Conservation (phyloP, 805 yeast genomes). For the Metschnikowia proteae region DNA sequence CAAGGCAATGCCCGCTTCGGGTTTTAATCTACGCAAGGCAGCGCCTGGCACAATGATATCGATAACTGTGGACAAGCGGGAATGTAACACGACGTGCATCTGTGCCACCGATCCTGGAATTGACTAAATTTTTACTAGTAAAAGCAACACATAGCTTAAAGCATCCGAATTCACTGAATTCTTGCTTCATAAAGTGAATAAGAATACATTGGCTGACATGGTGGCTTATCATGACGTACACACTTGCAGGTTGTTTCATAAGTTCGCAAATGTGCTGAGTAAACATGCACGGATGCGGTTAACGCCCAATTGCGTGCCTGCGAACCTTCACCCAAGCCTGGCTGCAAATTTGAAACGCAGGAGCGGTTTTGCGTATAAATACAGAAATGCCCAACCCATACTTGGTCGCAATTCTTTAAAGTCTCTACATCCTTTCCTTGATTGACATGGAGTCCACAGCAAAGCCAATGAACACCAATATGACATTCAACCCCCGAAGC, state of each 20-base stretch:
- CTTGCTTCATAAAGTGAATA: too few species aligned
- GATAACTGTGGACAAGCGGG: neutral
- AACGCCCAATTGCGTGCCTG: slow-evolving; percentile 6
- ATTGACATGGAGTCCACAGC: neutral
- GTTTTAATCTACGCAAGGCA: slow-evolving; percentile 2
- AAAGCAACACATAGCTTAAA: too few species aligned
- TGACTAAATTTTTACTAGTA: neutral
- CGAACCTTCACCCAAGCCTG: slow-evolving; percentile 3
- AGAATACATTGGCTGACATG: too few species aligned
- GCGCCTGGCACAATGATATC: neutral
- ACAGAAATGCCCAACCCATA: neutral
- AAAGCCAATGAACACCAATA: slow-evolving; percentile 7
- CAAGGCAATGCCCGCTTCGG: slow-evolving; percentile 16
- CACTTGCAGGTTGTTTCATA: slow-evolving; percentile 1
- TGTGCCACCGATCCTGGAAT: neutral
- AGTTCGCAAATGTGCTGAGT: neutral
- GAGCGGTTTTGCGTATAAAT: slow-evolving; percentile 9
- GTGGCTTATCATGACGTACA: neutral
- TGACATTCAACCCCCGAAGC: slow-evolving; percentile 14
- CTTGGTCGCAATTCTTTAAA: neutral
- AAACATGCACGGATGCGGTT: neutral
- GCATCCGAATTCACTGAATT: too few species aligned
- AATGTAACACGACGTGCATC: neutral
- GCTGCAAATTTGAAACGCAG: slow-evolving; percentile 16
- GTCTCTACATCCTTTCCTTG: neutral